Conservation (phyloP, 2,329 filamentous ascomycete species). For the Boeremia exigua region DNA sequence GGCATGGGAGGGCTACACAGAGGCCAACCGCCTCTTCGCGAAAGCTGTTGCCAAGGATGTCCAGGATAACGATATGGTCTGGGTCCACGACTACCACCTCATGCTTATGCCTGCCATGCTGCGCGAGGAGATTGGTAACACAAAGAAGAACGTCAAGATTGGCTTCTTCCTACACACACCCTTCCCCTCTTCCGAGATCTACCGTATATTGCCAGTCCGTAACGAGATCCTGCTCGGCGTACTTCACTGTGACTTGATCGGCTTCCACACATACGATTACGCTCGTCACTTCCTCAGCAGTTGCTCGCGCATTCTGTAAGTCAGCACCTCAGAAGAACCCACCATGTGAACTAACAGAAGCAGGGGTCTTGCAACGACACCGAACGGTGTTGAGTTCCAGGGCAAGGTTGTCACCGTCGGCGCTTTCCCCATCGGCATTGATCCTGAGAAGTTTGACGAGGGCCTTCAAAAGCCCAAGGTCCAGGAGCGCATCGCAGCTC, state of each 20-base stretch:
- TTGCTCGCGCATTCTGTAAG: slow-evolving; percentile 88
- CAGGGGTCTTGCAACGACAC: slow-evolving; percentile 76
- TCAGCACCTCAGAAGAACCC: slow-evolving; percentile 3
- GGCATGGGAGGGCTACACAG: slow-evolving; percentile 89
- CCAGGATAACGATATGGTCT: slow-evolving; percentile 91
- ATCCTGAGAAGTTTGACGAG: slow-evolving; percentile 94
- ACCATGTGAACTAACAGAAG: slow-evolving; percentile 10
- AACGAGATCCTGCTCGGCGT: slow-evolving; percentile 87
- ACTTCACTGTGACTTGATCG: slow-evolving; percentile 91
- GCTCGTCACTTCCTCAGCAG: slow-evolving; percentile 96
- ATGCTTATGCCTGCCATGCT: slow-evolving; percentile 97
- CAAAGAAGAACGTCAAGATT: slow-evolving; percentile 92
- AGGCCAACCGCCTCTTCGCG: slow-evolving; percentile 92
- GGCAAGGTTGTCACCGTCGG: slow-evolving; percentile 89
- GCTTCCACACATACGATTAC: slow-evolving; percentile 99
- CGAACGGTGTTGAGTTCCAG: slow-evolving; percentile 90
- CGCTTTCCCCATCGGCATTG: slow-evolving; percentile 97
- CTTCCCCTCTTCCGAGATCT: slow-evolving; percentile 96
- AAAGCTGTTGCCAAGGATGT: slow-evolving; percentile 86
- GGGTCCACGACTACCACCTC: slow-evolving; percentile 98
- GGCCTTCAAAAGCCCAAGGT: slow-evolving; percentile 85
- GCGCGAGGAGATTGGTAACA: slow-evolving; percentile 81
- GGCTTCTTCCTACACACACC: slow-evolving; percentile 98
- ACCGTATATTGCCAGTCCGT: slow-evolving; percentile 90
- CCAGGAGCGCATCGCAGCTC: slow-evolving; percentile 81